A percentile compares a stretch with the other conserved stretches of the same genome.
phyloP scores from a whole-genome alignment of 768 basidiomycete genomes.

The Agrocybe praecox region DNA sequence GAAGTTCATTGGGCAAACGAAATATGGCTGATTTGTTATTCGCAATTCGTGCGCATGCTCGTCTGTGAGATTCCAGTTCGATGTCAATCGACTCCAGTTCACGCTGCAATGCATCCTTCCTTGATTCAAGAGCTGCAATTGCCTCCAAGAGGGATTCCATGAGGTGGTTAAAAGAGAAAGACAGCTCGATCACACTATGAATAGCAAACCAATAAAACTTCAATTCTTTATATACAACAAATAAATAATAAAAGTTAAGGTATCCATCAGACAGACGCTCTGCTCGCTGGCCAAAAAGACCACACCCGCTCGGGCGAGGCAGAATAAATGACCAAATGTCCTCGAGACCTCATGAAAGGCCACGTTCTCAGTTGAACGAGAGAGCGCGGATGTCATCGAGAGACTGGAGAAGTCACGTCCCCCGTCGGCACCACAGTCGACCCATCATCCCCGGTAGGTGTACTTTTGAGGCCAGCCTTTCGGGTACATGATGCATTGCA shows the following conservation, averaged over 20 bases:
- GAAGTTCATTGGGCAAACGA: slow-evolving; percentile 42
- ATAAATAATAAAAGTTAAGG: slow-evolving; percentile 12
- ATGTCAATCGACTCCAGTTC: slow-evolving; percentile 35
- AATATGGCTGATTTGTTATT: slow-evolving; percentile 36
- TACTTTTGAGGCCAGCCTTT: too few species aligned
- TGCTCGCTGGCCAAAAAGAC: slow-evolving; percentile 49
- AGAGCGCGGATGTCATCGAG: slow-evolving; percentile 67
- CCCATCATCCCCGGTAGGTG: slow-evolving; percentile 24
- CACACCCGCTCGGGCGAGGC: slow-evolving; percentile 28
- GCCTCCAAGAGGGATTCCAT: background rate
- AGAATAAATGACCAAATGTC: slow-evolving; percentile 56
- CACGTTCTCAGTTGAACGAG: slow-evolving; percentile 74
- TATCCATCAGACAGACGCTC: slow-evolving; percentile 69
- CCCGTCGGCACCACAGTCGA: slow-evolving; percentile 19
- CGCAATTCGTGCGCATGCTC: slow-evolving; percentile 31
- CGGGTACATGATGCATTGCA: too few species aligned
- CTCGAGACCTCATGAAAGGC: slow-evolving; percentile 52
- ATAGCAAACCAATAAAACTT: background rate
- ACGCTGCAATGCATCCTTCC: slow-evolving; percentile 31
- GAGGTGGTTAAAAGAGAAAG: too few species aligned
- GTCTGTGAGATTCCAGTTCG: slow-evolving; percentile 31
- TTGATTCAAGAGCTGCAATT: slow-evolving; percentile 23
- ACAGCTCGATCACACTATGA: too few species aligned
- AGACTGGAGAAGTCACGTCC: slow-evolving; percentile 9
- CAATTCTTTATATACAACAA: background rate